Evolutionary conservation across 805 yeast genomes (phyloP).

Genomic region (Monosporozyma aerobia): DNA sequence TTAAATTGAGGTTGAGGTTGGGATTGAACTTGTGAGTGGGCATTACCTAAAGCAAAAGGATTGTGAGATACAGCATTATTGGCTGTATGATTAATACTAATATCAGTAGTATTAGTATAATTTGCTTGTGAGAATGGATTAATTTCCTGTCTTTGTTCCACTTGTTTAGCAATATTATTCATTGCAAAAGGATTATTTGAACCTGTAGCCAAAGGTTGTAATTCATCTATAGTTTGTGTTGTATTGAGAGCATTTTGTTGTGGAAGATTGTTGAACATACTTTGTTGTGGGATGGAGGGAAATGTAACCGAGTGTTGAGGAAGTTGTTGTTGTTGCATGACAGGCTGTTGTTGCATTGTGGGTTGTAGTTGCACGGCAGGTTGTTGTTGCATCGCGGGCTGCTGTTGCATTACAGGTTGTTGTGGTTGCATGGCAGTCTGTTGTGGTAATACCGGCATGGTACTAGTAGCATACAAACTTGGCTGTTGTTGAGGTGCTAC

Average conservation of each 20-base stretch:
- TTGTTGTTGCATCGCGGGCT: not conserved
- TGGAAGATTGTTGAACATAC: not conserved
- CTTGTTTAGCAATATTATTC: conserved; percentile 15
- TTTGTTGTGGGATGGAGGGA: not conserved
- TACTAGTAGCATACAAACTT: conserved; percentile 7
- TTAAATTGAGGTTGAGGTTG: not conserved
- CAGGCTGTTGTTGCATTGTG: conserved; percentile 8
- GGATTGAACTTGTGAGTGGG: not conserved
- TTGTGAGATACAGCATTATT: not conserved
- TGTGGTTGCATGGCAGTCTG: conserved; percentile 1
- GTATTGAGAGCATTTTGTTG: not conserved
- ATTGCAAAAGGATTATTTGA: conserved; percentile 32
- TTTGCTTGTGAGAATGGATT: conserved; percentile 5
- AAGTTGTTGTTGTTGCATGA: conserved; percentile 1
- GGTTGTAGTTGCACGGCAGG: conserved; percentile 10
- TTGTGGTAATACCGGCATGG: conserved; percentile 1
- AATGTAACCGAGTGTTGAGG: not conserved
- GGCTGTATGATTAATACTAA: not conserved
- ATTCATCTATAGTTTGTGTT: conserved; percentile 6
- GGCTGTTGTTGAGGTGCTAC: conserved; percentile 15
- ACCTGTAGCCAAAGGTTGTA: conserved; percentile 19
- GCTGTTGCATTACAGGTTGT: not conserved
- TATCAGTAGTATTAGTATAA: not conserved
- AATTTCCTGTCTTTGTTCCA: not conserved
- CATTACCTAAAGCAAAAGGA: not conserved